These are phyloP conservation scores for Heliocybe sulcata DNA, from an alignment of 1,284 basidiomycete genomes.

Conservation along the genomic window DNA sequence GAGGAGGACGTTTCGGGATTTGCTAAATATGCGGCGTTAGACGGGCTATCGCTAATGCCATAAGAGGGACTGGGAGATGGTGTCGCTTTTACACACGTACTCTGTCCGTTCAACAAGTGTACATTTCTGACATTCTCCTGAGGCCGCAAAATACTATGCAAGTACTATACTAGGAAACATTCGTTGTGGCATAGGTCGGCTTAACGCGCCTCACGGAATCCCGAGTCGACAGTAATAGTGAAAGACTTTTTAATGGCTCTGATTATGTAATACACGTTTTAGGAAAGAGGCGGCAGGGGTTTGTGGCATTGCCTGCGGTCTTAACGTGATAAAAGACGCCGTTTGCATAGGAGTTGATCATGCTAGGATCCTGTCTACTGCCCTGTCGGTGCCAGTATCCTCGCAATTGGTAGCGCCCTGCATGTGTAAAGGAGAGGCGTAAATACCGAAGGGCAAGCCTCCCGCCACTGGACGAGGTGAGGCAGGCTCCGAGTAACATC, in stretches of 20 bases:
- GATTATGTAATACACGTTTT: background rate
- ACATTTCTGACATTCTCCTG: too few species aligned
- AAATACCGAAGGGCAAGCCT: background rate
- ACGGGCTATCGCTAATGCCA: conserved; percentile 47
- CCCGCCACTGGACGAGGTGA: background rate
- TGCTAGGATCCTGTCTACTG: too few species aligned
- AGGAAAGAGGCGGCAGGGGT: background rate
- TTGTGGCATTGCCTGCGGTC: too few species aligned
- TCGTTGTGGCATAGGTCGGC: background rate
- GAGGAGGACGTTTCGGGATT: conserved; percentile 49
- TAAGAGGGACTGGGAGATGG: conserved; percentile 18
- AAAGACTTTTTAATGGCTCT: background rate
- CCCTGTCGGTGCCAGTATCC: too few species aligned
- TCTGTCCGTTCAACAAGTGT: too few species aligned
- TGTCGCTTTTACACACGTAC: background rate
- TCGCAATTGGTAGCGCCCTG: background rate
- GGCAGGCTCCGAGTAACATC: background rate
- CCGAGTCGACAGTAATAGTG: background rate
- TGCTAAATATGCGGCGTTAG: conserved; percentile 41
- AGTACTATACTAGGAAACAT: background rate
- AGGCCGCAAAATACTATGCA: too few species aligned
- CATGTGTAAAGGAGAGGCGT: background rate
- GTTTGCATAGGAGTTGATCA: too few species aligned
- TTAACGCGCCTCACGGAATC: background rate
- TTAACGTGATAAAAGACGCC: too few species aligned